Evolutionary conservation across 768 basidiomycete genomes (phyloP), one percentile per base, ranked within the genome.

Genomic region (Boletus vinaceobasis): DNA sequence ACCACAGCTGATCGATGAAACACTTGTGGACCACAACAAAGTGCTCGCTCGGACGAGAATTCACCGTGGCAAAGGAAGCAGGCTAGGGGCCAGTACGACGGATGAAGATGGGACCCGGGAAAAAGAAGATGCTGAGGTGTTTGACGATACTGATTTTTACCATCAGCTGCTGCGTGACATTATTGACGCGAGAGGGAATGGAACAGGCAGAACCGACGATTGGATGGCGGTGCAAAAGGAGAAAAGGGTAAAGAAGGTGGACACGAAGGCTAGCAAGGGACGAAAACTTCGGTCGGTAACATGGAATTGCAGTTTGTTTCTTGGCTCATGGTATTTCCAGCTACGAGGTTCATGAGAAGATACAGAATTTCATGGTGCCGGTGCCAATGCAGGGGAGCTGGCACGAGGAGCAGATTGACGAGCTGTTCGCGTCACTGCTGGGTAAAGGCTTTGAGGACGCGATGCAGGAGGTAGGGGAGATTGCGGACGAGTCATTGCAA

Each of bases 401-500:
- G 97, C 93, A 96, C 59, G 93, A 98, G 56, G 93, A 93, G 65
- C 97, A 98, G 74, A 81, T 94, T 50, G 95, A 99, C 65, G 96
- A 98, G 68, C 72, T 98, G 50, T 98, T 99, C 71, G 79, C 85
- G 26, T 92, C 90, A 29, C 71, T 99, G 42, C 77, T 98, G 31
- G 94, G 95, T 1, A 85, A 79, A 66, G 87, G 87, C 8, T 84
- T 82, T 52, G 81, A 83, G 61, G 65, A 67, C 45, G 66, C 72
- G 14, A 61, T 65, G 57, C 60, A 52, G 43, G 59, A 50, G 46
- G 62, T 50, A 43, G 65, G 63, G n/a, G 56, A 72, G 46, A 72
- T 73, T 36, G 67, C 60, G 32, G 64, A 65, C 7, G 61, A 55
- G 35, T 58, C 64, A 37, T 46, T 66, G 49, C 75, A 74, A 51